Evolutionary conservation across 768 basidiomycete species (phyloP), one percentile per base, ranked within the genome.

Genomic region (Termitomyces sp.): DNA sequence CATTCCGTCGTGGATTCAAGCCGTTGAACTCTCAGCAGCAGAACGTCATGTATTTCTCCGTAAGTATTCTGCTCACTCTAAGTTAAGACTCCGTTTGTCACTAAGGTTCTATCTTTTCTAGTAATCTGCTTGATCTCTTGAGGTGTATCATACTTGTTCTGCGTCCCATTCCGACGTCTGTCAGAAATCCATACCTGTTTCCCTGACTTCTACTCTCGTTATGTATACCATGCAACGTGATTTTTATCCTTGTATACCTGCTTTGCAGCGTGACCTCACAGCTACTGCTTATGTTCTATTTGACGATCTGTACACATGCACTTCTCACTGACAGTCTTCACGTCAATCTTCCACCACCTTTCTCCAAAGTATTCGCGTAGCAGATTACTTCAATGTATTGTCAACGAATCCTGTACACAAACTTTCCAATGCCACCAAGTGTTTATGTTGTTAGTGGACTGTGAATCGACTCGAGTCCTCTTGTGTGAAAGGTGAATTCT

Each of bases 1-100:
- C 73, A 1, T 88, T 74, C 76, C 75, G 73, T 59, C 70, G 73
- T 6, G 74, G 70, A 3, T 90, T 87, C 74, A 83, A 74, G 66
- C 83, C 81, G 0, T 68, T 87, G 13, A 78, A 90, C 63, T 55
- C 61, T 2, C 77, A 74, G 36, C 82, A 83, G 73, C 69, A 74
- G 0, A 68, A 67, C 1, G 59, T 77, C 44, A 87, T 87, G 86
- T 87, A 86, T 59, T 87, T 54, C 32, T 54, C 53, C 6, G 53
- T 54, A 35, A 54, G 53, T 6, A 52, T 18, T 30, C 26, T n/a
- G 26, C 12, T 26, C 26, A 12, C 9, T 2, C 12, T 7, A 7
- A 22, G 32, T 49, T 7, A n/a, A 6, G 26, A 22, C 47, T 49
- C 1, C 1, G 8, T 42, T 13, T 30, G 12, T 42, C 18, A 5